Conservation (phyloP, 768 basidiomycete species). For the Paxillus rubicundulus region DNA sequence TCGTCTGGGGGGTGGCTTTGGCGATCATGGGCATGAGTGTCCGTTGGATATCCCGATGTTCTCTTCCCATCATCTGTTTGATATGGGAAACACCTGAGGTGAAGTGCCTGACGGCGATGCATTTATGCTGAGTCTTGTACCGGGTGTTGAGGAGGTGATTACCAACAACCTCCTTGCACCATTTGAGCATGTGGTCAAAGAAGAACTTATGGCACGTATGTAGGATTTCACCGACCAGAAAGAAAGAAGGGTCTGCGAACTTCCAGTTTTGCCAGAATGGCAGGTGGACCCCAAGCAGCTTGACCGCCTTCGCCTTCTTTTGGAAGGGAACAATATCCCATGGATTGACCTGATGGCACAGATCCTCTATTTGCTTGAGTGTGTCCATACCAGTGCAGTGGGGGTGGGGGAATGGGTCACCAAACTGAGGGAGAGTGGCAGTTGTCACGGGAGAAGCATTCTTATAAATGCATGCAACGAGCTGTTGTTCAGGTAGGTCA, state of each 20-base stretch:
- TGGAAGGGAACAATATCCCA: no score
- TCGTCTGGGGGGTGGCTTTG: not conserved
- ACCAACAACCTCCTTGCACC: slow-evolving; percentile 7
- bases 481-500: no score
- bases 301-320: no score
- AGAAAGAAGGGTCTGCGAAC: not conserved
- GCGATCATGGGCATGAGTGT: slow-evolving; percentile 25
- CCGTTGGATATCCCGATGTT: slow-evolving; percentile 37
- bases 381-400: no score
- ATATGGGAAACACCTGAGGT: no score
- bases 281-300: no score
- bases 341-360: no score
- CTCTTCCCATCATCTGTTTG: slow-evolving; percentile 41
- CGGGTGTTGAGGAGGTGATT: not conserved
- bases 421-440: no score
- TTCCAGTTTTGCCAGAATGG: no score
- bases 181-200: slow-evolving; percentile 7
- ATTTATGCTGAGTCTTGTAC: slow-evolving; percentile 1
- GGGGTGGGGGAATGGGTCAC: no score
- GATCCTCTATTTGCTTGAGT: not conserved
- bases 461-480: slow-evolving; percentile 5
- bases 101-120: no score
- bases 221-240: slow-evolving; percentile 4
- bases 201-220: slow-evolving; percentile 6
- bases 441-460: slow-evolving; percentile 13